Evolutionary conservation across 805 yeast genomes (phyloP), one percentile per base, ranked within the genome.

Genomic region (Metschnikowia koreensis): DNA sequence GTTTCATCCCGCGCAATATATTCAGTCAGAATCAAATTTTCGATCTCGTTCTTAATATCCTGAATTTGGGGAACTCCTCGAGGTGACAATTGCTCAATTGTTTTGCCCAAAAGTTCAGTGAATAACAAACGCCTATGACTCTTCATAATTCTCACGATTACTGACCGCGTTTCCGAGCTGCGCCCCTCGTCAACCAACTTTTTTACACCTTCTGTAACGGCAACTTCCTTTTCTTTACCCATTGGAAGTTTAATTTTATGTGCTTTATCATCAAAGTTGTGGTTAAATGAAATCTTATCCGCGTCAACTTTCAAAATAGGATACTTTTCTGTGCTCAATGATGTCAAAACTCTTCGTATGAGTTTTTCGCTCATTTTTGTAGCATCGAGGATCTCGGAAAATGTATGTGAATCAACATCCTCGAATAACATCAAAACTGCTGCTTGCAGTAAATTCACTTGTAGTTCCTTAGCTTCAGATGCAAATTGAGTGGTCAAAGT

Each of bases 361-460:
- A 74, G 66, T 31, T 52, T 59, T 5, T 51, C 53, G 6, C 66
- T 70, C 63, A 78, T 69, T n/a, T 69, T 66, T 1, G 76, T 71
- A 0, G 38, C 15, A 1, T 48, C 31, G 7, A 46, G 48, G 2
- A 79, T 50, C 33, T 70, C 64, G 0, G 51, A 46, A 12, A 68
- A 50, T 0, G 47, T 44, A 10, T 66, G 56, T 1, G 12, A 9
- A 10, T 68, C 67, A 1, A 38, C 12, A 0, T 70, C 64, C 41
- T 74, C 72, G 54, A 76, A 79, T 13, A 71, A 60, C 12, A 71
- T 50, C 3, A 79, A 54, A 0, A 77, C 66, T 1, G 70, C 61
- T 0, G 80, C 80, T 56, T 78, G 81, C 43, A 73, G 68, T n/a
- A 77, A 56, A 38, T 77, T 75, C 16, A 78, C 69, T 2, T 52